A percentile compares a stretch with the other conserved stretches of the same genome.
These are phyloP conservation scores for Elaeagnus macrophylla DNA, from an alignment of 306 rosid genomes.

Conservation along the genomic window DNA sequence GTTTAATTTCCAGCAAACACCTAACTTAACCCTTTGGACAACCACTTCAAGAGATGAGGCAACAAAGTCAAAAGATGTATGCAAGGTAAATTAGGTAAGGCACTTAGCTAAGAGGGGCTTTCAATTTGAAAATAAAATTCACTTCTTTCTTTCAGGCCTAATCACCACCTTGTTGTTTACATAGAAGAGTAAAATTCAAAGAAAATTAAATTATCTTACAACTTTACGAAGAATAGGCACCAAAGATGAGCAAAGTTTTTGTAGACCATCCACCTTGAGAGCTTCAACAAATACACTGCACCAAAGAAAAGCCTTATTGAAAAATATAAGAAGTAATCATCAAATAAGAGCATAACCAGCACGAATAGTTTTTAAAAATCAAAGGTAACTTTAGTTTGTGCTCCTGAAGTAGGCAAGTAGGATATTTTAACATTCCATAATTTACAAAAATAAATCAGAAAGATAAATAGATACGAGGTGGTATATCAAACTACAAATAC, in stretches of 20 bases:
- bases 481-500: no score
- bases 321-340: conserved; percentile 11
- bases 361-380: conserved; percentile 1
- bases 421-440: no score
- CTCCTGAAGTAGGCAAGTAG: not conserved
- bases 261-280: conserved; percentile 81
- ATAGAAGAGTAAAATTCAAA: not conserved
- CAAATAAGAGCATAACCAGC: conserved; percentile 3
- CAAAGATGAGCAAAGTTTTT: conserved; percentile 83
- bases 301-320: conserved; percentile 6
- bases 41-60: no score
- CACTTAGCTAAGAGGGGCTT: no score
- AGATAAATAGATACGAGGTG: no score
- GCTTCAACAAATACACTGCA: conserved; percentile 95
- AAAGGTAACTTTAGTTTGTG: not conserved
- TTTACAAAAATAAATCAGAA: no score
- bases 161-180: not conserved
- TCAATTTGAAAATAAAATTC: no score
- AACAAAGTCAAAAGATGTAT: no score
- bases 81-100: no score
- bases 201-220: conserved; percentile 35
- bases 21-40: no score
- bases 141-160: no score
- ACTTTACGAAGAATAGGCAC: conserved; percentile 95
- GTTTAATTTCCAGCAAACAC: no score